A percentile compares a stretch with the other conserved stretches of the same genome.
Evolutionary conservation across 176 grass and related monocot genomes (phyloP).

Genomic region (Rhynchospora breviuscula): DNA sequence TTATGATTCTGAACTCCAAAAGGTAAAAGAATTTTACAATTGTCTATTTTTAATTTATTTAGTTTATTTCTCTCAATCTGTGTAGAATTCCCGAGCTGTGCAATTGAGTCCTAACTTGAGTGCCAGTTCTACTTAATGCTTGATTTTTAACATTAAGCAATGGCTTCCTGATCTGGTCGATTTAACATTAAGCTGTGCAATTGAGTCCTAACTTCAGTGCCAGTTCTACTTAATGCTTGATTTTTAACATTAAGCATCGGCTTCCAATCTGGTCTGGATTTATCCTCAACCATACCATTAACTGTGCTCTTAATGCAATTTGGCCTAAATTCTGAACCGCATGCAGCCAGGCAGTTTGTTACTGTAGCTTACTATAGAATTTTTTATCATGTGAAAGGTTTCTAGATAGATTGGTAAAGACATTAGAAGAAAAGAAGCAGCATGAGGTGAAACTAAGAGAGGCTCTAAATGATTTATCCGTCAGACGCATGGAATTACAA

Average conservation of each 20-base stretch:
- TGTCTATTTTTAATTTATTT: not conserved
- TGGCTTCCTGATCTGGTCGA: not conserved
- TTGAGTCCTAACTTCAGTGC: not conserved
- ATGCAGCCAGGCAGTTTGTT: not conserved
- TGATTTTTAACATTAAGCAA: not conserved
- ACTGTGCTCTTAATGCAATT: not conserved
- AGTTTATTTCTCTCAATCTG: not conserved
- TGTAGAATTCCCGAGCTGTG: not conserved
- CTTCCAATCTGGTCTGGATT: not conserved
- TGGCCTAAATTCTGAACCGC: not conserved
- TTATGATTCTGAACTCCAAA: constrained; percentile 97
- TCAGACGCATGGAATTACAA: constrained; percentile 90
- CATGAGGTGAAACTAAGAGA: constrained; percentile 76
- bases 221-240: not conserved
- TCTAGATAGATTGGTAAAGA: constrained; percentile 76
- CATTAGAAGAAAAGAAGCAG: constrained; percentile 89
- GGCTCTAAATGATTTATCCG: constrained; percentile 67
- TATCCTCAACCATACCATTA: not conserved
- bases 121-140: not conserved
- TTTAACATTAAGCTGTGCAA: not conserved
- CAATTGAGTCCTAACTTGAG: not conserved
- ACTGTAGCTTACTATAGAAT: constrained; percentile 20
- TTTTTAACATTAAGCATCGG: not conserved
- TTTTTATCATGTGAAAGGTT: constrained; percentile 39
- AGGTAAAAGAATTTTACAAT: constrained; percentile 36